These are phyloP conservation scores for Globomyces sp. DNA, from an alignment of 371 early-diverging fungal genomes.

Conservation along the genomic window DNA sequence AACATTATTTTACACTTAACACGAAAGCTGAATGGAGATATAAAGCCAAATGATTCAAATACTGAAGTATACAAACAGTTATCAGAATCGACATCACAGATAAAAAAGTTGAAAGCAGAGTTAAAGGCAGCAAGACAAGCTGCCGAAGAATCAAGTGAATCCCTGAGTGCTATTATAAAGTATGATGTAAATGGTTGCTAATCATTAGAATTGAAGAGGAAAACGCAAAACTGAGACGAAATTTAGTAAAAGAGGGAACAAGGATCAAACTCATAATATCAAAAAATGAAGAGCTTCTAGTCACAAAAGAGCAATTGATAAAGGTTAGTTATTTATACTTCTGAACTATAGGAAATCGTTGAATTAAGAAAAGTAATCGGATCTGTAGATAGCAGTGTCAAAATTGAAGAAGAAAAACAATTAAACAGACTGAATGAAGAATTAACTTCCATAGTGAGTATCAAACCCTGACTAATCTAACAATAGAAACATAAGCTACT, in stretches of 20 bases:
- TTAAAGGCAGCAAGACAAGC: conserved; percentile 24
- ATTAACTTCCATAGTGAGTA: conserved; percentile 10
- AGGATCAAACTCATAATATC: conserved; percentile 13
- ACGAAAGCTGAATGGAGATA: too few relatives aligned
- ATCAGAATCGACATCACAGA: background rate
- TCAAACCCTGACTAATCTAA: background rate
- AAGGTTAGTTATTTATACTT: background rate
- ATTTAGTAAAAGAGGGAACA: conserved; percentile 27
- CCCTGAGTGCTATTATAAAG: conserved; percentile 1
- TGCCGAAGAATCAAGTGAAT: conserved; percentile 14
- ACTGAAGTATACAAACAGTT: too few relatives aligned
- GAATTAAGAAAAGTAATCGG: conserved; percentile 22
- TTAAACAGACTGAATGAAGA: background rate
- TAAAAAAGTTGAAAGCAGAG: conserved; percentile 33
- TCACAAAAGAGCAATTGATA: conserved; percentile 26
- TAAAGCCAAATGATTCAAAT: too few relatives aligned
- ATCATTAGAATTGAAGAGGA: conserved; percentile 39
- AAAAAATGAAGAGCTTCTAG: conserved; percentile 25
- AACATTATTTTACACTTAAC: too few relatives aligned
- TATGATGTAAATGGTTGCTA: conserved; percentile 2
- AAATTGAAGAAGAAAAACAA: too few relatives aligned
- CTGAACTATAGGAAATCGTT: conserved; percentile 16
- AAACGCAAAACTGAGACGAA: conserved; percentile 33
- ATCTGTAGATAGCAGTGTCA: background rate
- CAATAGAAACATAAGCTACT: conserved; percentile 13